phyloP scores from a whole-genome alignment of 306 rosid species.

The Cucumis melo region DNA sequence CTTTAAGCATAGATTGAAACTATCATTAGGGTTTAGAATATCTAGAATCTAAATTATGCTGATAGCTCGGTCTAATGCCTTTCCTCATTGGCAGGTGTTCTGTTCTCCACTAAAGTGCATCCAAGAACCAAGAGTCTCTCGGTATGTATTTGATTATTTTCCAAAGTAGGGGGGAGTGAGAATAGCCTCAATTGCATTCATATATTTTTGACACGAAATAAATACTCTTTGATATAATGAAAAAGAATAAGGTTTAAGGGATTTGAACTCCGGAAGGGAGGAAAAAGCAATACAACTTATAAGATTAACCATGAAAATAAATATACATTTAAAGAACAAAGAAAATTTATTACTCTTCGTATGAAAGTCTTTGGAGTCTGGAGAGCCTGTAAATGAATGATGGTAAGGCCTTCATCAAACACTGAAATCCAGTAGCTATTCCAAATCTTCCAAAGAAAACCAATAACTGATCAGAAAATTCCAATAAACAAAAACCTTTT shows the following conservation, averaged over 20 bases:
- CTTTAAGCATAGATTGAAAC: background rate
- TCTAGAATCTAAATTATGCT: background rate
- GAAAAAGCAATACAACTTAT: background rate
- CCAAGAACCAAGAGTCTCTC: constrained; percentile 85
- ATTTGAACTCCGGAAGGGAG: background rate
- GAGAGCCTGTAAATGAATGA: background rate
- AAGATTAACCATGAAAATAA: background rate
- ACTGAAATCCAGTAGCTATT: background rate
- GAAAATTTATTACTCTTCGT: too few relatives aligned
- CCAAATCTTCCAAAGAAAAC: background rate
- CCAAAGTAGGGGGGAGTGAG: background rate
- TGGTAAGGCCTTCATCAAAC: background rate
- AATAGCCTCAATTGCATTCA: constrained; percentile 1
- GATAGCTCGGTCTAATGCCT: constrained; percentile 6
- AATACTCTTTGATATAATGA: too few relatives aligned
- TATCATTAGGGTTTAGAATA: background rate
- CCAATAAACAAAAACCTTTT: background rate
- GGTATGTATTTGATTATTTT: constrained; percentile 38
- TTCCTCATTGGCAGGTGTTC: constrained; percentile 50
- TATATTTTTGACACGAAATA: background rate
- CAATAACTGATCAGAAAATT: background rate
- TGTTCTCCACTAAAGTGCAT: constrained; percentile 88
- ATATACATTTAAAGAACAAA: background rate
- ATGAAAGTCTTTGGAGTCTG: too few relatives aligned
- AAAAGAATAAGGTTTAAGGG: background rate